Evolutionary conservation across 2,329 filamentous ascomycete genomes (phyloP), one percentile per base, ranked within the genome.

Genomic region (Xylariaceae sp.): DNA sequence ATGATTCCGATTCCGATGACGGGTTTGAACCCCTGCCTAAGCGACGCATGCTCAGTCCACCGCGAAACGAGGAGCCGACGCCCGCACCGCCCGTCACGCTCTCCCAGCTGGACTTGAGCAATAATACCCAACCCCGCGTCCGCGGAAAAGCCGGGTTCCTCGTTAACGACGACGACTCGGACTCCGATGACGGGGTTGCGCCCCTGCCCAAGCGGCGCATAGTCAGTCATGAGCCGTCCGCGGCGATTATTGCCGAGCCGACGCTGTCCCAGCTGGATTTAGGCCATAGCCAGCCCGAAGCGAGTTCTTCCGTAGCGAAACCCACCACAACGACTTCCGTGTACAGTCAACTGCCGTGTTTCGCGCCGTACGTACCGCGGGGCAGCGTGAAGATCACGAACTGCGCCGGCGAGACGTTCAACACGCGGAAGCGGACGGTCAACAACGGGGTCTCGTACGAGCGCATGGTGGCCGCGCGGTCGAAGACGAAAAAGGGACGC

Each of bases 391-490:
- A 75, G 9, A 72, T 80, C 39, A 78, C 71, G n/a, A 84, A 81
- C 15, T 86, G 83, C 59, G 76, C 78, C 18, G 88, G 88, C 35
- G 82, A 78, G 48, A 76, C 77, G 0, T 72, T 83, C 1, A 77
- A 81, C 0, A 78, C 90, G 50, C 78, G 78, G 50, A 77, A 83
- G 66, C 83, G 85, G 55, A 78, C 77, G 56, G 70, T 75, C 6
- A 71, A 73, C 0, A 72, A 73, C 1, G 70, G 75, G 0, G 70
- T 82, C 1, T 78, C 87, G 0, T 90, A 88, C 68, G 85, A 89
- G 68, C 77, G 82, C 45, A 80, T 91, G 66, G 82, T 89, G 2
- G 87, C 88, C 18, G 81, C 84, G 9, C 80, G 88, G 53, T 90
- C 88, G 4, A 83, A 76, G 57, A 85, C 82, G 0, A 85, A 84